Evolutionary conservation across 108 stramenopile genomes (phyloP).

Genomic region (Bacterosira constricta): DNA sequence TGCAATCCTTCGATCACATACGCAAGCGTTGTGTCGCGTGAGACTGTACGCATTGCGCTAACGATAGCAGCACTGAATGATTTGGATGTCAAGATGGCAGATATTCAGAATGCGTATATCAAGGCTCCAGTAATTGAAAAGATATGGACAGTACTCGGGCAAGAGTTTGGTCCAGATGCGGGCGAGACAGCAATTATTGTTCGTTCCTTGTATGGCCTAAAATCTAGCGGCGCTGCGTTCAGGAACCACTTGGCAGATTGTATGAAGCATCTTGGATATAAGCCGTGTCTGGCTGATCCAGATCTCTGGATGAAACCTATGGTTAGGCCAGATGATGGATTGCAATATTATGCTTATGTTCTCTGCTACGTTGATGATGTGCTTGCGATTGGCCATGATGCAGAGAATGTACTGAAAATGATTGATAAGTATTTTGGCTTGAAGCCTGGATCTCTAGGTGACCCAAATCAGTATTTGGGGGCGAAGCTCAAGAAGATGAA

Average conservation of each 20-base stretch:
- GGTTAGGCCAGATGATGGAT: constrained; percentile 1
- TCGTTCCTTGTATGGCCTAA: constrained; percentile 46
- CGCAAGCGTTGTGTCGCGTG: constrained; percentile 31
- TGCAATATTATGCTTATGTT: constrained; percentile 36
- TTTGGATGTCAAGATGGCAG: constrained; percentile 19
- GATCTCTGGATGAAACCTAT: constrained; percentile 26
- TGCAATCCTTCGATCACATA: constrained; percentile 21
- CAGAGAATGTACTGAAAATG: background rate
- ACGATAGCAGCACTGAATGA: constrained; percentile 41
- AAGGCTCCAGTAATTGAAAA: constrained; percentile 34
- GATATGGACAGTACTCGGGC: constrained; percentile 25
- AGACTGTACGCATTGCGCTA: constrained; percentile 47
- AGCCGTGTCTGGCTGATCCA: constrained; percentile 14
- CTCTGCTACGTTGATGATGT: constrained; percentile 32
- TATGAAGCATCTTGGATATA: constrained; percentile 21
- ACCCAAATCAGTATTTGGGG: constrained; percentile 52
- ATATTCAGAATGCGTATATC: constrained; percentile 42
- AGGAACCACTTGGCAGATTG: constrained; percentile 20
- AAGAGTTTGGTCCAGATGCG: constrained; percentile 37
- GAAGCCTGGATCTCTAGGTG: constrained; percentile 32
- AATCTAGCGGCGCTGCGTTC: background rate
- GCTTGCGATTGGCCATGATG: constrained; percentile 8
- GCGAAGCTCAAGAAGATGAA: constrained; percentile 25
- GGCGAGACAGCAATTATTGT: constrained; percentile 12
- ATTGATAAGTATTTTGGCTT: constrained; percentile 2